Percentiles rank a stretch among this genome's conserved stretches.
Conservation (phyloP, 495 filamentous ascomycete species). For the Lineolata rhizophorae region DNA sequence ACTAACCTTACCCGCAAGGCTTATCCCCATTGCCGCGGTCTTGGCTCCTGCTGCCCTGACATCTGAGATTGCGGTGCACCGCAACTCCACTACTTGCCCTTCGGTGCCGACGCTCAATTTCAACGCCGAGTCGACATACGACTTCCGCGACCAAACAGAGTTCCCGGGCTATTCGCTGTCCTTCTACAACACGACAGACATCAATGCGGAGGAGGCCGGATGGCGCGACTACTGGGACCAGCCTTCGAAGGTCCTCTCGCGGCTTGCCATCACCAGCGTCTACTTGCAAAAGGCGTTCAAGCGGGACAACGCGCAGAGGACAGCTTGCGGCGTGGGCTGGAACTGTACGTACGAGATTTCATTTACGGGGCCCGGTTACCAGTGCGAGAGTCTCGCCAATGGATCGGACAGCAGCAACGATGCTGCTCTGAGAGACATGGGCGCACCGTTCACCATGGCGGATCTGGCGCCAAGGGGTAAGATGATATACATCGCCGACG, state of each 20-base stretch:
- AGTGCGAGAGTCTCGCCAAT: slow-evolving; percentile 14
- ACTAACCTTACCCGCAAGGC: too few species aligned
- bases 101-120: slow-evolving; percentile 16
- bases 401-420: slow-evolving; percentile 2
- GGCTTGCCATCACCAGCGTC: slow-evolving; percentile 11
- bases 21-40: too few species aligned
- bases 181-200: slow-evolving; percentile 19
- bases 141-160: slow-evolving; percentile 9
- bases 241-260: slow-evolving; percentile 11
- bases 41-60: slow-evolving; percentile 20
- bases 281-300: slow-evolving; percentile 10
- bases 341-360: slow-evolving; percentile 17
- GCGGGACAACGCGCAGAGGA: slow-evolving; percentile 2
- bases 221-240: slow-evolving; percentile 19
- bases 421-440: slow-evolving; percentile 1
- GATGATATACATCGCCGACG: slow-evolving; percentile 12
- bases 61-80: slow-evolving; percentile 7
- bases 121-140: slow-evolving; percentile 5
- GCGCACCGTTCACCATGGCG: slow-evolving; percentile 8
- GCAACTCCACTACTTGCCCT: slow-evolving; percentile 5
- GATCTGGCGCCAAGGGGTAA: slow-evolving; percentile 14
- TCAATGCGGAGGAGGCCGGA: slow-evolving; percentile 1
- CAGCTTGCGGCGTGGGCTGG: slow-evolving; percentile 11
- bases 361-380: slow-evolving; percentile 20
- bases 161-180: slow-evolving; percentile 14